A percentile compares a stretch with the other conserved stretches of the same genome.
Conservation (phyloP, 306 rosid species). For the Malus fusca region DNA sequence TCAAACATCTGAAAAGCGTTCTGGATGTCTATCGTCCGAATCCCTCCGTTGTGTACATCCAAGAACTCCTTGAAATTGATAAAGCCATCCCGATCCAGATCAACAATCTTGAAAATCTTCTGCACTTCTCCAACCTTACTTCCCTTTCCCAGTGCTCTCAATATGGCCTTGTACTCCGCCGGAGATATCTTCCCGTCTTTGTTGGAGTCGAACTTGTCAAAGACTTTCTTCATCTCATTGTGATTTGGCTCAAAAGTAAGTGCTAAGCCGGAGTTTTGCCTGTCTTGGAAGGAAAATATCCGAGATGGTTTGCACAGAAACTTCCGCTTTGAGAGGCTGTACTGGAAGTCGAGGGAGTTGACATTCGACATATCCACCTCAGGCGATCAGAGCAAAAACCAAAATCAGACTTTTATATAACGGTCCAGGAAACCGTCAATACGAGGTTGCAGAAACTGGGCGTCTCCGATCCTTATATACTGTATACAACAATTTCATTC, state of each 20-base stretch:
- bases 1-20: conserved; percentile 58
- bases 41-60: conserved; percentile 65
- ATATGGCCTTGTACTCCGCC: conserved; percentile 53
- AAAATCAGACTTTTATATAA: not conserved
- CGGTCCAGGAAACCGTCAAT: not conserved
- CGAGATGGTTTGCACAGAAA: conserved; percentile 55
- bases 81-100: conserved; percentile 76
- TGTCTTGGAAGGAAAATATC: conserved; percentile 36
- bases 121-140: conserved; percentile 45
- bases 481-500: conserved; percentile 21
- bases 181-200: conserved; percentile 72
- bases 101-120: conserved; percentile 56
- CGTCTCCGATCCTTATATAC: conserved; percentile 1
- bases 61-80: conserved; percentile 64
- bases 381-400: not conserved
- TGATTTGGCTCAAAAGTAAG: conserved; percentile 41
- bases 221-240: conserved; percentile 70
- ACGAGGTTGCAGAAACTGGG: not conserved
- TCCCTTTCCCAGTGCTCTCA: conserved; percentile 55
- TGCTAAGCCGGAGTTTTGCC: conserved; percentile 43
- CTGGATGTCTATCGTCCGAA: conserved; percentile 46
- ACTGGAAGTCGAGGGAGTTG: conserved; percentile 76
- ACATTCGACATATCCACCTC: conserved; percentile 29
- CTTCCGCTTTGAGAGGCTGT: conserved; percentile 51
- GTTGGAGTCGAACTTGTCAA: conserved; percentile 67